phyloP scores from a whole-genome alignment of 2,329 filamentous ascomycete species.

The Ascochyta fabae region DNA sequence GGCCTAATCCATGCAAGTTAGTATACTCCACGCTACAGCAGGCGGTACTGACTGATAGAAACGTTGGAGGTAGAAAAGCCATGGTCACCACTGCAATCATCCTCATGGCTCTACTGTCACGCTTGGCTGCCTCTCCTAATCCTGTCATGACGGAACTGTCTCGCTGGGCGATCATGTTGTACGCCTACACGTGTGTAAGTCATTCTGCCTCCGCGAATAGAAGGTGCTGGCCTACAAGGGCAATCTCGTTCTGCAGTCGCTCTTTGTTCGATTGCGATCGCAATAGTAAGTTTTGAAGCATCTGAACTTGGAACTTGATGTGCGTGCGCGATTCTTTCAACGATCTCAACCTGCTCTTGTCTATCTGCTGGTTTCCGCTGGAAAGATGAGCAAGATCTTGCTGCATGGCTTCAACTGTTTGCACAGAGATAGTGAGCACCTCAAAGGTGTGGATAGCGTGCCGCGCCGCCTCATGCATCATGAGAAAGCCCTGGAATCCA shows the following conservation, averaged over 20 bases:
- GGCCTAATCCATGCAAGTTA: slow-evolving; percentile 17
- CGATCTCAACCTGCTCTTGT: not conserved
- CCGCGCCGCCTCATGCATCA: slow-evolving; percentile 22
- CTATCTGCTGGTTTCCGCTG: not conserved
- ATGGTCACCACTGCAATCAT: slow-evolving; percentile 29
- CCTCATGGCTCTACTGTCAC: slow-evolving; percentile 24
- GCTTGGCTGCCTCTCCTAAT: slow-evolving; percentile 21
- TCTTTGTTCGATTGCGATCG: slow-evolving; percentile 27
- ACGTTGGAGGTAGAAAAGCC: slow-evolving; percentile 30
- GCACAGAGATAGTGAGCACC: slow-evolving; percentile 16
- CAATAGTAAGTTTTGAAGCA: slow-evolving; percentile 16
- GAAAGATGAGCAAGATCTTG: not conserved
- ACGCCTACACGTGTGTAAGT: slow-evolving; percentile 17
- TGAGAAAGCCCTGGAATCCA: slow-evolving; percentile 9
- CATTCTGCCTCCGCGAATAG: not conserved
- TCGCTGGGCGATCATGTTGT: slow-evolving; percentile 28
- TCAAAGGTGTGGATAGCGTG: slow-evolving; percentile 27
- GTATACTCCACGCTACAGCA: not conserved
- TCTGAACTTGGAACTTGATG: slow-evolving; percentile 15
- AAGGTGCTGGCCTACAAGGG: slow-evolving; percentile 10
- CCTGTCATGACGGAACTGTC: slow-evolving; percentile 25
- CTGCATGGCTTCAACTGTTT: slow-evolving; percentile 17
- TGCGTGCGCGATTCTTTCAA: slow-evolving; percentile 1
- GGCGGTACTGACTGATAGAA: slow-evolving; percentile 20
- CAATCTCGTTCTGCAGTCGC: slow-evolving; percentile 27